Evolutionary conservation across 345 rosid genomes (phyloP), one percentile per base, ranked within the genome.

Genomic region (Sonneratia caseolaris): DNA sequence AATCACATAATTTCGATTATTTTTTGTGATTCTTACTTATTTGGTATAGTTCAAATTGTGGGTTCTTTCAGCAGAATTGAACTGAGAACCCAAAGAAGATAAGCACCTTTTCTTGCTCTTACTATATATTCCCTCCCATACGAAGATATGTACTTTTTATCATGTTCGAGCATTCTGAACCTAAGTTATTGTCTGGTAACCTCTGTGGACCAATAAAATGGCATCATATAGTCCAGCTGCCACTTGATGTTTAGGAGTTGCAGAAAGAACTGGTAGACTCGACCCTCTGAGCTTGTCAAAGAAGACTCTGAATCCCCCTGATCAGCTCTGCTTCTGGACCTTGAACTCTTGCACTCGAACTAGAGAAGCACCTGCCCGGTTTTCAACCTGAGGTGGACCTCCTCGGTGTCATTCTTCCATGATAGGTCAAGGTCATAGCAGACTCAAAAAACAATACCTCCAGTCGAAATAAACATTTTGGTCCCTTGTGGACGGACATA

Each of bases 391-490:
- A 91, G 90, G 77, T 84, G 84, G 59, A 89, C 82, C 76, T 91
- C 97, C 69, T 89, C 97, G 3, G 4, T 14, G 18, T 86, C 70
- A 11, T 79, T 74, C 86, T 96, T 77, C 85, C 88, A 73, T 87
- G 83, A 27, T 88, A 84, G 7, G 97, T 93, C 99, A 97, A 91
- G 71, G 95, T 96, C 97, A 64, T 89, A 91, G 65, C 97, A 89
- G 11, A 90, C 82, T 66, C 92, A 97, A 75, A 86, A 88, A 64
- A 91, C 96, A 68, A 90, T 71, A 53, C 93, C 99, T 94, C 71
- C 16, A 27, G 32, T 27, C 32, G 32, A 27, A 27, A 27, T 27
- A 27, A 27, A 27, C 32, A 0, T 27, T 27, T 27, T 0, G 32
- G 32, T 27, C 32, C 32, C 32, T 27, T 27, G 32, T 27, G 32